Conservation (phyloP, 805 yeast genomes). For the Suhomyces kilbournensis region DNA sequence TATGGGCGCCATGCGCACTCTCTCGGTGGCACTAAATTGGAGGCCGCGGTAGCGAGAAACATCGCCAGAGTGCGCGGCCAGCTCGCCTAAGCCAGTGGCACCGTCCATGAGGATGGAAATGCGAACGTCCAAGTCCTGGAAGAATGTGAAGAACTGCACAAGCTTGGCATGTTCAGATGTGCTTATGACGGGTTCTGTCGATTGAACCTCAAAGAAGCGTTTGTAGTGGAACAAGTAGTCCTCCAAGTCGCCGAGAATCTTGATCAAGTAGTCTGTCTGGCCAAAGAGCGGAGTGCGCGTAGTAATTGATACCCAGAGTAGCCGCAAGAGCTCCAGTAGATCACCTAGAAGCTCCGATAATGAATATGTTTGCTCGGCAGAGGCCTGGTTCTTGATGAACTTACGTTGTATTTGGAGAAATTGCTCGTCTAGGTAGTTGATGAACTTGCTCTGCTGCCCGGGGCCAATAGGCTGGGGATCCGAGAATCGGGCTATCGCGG, state of each 20-base stretch:
- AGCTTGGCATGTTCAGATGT: constrained; percentile 11
- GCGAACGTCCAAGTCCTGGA: constrained; percentile 36
- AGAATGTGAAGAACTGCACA: constrained; percentile 22
- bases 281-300: constrained; percentile 41
- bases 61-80: background rate
- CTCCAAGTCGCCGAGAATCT: constrained; percentile 62
- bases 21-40: constrained; percentile 45
- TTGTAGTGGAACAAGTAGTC: constrained; percentile 50
- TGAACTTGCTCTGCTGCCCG: constrained; percentile 54
- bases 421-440: constrained; percentile 52
- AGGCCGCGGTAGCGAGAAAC: background rate
- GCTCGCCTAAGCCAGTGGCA: background rate
- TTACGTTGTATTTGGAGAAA: constrained; percentile 53
- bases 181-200: constrained; percentile 5
- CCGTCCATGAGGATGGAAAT: constrained; percentile 28
- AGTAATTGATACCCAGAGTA: constrained; percentile 60
- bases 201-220: constrained; percentile 10
- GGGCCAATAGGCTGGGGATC: constrained; percentile 10
- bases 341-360: constrained; percentile 41
- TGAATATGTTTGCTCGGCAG: constrained; percentile 22
- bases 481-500: constrained; percentile 12
- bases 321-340: constrained; percentile 45
- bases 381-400: constrained; percentile 42
- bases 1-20: constrained; percentile 50
- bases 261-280: constrained; percentile 59